These are phyloP conservation scores for Cytospora mali DNA, from an alignment of 2,329 filamentous ascomycete genomes.

Conservation along the genomic window DNA sequence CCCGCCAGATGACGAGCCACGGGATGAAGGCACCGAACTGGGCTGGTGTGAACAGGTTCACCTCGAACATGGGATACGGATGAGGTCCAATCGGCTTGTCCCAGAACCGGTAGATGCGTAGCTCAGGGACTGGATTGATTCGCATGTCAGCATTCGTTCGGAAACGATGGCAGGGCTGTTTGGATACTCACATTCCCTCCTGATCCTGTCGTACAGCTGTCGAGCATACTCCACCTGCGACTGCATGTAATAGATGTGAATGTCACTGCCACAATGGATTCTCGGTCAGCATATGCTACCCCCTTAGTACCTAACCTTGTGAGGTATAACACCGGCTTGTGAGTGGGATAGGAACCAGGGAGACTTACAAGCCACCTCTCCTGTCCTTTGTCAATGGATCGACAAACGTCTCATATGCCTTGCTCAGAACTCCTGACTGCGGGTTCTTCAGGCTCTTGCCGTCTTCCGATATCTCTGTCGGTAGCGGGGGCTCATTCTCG, in stretches of 20 bases:
- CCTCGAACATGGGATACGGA: conserved; percentile 86
- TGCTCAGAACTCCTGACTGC: conserved; percentile 60
- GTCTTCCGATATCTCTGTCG: conserved; percentile 65
- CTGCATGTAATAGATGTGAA: conserved; percentile 83
- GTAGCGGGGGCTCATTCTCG: conserved; percentile 56
- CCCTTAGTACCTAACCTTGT: too few relatives aligned
- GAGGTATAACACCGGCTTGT: too few relatives aligned
- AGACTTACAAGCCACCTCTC: conserved; percentile 70
- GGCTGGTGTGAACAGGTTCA: conserved; percentile 81
- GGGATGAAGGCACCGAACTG: conserved; percentile 89
- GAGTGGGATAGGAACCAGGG: neutral
- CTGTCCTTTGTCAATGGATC: conserved; percentile 66
- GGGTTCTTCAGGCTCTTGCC: conserved; percentile 78
- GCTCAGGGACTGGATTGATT: conserved; percentile 69
- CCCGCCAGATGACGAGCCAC: conserved; percentile 82
- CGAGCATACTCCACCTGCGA: conserved; percentile 68
- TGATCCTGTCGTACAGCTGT: conserved; percentile 76
- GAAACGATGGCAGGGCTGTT: neutral
- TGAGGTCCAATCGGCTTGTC: conserved; percentile 81
- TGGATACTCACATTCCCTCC: conserved; percentile 69
- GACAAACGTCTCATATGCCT: conserved; percentile 70
- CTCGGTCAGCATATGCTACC: conserved; percentile 2
- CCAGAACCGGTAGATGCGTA: conserved; percentile 79
- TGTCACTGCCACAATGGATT: conserved; percentile 56
- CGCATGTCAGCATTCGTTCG: neutral